phyloP scores from a whole-genome alignment of 306 rosid species.

The Fragaria vesca region DNA sequence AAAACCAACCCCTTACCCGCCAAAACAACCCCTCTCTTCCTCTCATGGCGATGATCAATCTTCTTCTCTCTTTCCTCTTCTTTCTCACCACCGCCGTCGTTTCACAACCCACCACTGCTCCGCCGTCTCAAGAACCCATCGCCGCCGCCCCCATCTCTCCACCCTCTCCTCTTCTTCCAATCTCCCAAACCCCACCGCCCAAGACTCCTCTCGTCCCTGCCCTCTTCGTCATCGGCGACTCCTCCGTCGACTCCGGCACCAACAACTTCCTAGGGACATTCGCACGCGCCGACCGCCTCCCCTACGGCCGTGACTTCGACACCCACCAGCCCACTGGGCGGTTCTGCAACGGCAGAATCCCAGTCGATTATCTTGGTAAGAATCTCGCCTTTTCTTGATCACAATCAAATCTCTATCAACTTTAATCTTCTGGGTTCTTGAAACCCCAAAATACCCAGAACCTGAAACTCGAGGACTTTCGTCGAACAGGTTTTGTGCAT shows the following conservation, averaged over 20 bases:
- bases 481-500: not conserved
- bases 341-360: conserved; percentile 80
- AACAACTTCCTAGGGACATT: conserved; percentile 76
- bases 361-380: conserved; percentile 80
- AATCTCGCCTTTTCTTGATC: not conserved
- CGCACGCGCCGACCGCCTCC: conserved; percentile 76
- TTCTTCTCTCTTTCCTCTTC: conserved; percentile 20
- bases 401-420: not conserved
- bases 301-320: conserved; percentile 85
- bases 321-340: conserved; percentile 77
- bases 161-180: not conserved
- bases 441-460: not conserved
- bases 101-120: conserved; percentile 12
- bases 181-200: conserved; percentile 1
- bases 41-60: conserved; percentile 27
- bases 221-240: conserved; percentile 79
- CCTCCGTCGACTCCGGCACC: conserved; percentile 82
- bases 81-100: conserved; percentile 19
- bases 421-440: conserved; percentile 3
- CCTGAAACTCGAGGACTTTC: not conserved
- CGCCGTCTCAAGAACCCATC: not conserved
- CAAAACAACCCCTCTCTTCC: conserved; percentile 20
- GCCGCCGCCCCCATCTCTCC: not conserved
- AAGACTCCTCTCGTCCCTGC: conserved; percentile 54
- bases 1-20: conserved; percentile 33